A percentile compares a stretch with the other conserved stretches of the same genome.
phyloP scores from a whole-genome alignment of 1,284 basidiomycete genomes.

The Fomitiporia mediterranea region DNA sequence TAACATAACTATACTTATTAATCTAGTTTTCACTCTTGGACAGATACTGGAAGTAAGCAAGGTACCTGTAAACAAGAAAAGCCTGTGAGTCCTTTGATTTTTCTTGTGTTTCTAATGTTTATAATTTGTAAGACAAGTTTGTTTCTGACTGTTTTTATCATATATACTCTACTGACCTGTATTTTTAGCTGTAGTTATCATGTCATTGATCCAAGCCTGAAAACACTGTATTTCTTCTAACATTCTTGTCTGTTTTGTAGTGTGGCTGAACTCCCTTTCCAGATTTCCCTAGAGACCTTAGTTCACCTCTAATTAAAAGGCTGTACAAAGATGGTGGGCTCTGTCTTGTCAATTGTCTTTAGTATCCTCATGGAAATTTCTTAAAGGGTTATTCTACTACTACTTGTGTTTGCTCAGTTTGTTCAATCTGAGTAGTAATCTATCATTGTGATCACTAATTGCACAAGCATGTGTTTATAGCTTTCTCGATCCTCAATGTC shows the following conservation, averaged over 20 bases:
- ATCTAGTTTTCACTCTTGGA: neutral
- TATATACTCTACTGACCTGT: neutral
- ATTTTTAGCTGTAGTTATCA: conserved; percentile 34
- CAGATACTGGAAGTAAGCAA: neutral
- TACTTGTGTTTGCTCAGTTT: conserved; percentile 36
- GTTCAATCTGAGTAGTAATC: conserved; percentile 8
- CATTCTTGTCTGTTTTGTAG: neutral
- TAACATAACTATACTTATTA: neutral
- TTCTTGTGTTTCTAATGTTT: conserved; percentile 37
- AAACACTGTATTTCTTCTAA: conserved; percentile 32
- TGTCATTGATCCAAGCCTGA: conserved; percentile 37
- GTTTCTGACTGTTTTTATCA: conserved; percentile 15
- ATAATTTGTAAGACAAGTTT: conserved; percentile 38
- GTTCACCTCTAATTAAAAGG: conserved; percentile 33
- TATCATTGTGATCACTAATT: neutral
- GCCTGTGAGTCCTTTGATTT: conserved; percentile 32
- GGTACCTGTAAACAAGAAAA: conserved; percentile 11
- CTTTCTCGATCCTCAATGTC: conserved; percentile 39
- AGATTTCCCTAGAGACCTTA: conserved; percentile 32
- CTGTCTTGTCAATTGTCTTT: neutral
- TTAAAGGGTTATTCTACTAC: conserved; percentile 36
- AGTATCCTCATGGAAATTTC: no score
- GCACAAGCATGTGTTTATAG: conserved; percentile 27
- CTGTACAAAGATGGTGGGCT: conserved; percentile 39
- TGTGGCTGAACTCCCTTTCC: neutral